Evolutionary conservation across 805 yeast genomes (phyloP).

Genomic region (Yarrowia alimentaria): DNA sequence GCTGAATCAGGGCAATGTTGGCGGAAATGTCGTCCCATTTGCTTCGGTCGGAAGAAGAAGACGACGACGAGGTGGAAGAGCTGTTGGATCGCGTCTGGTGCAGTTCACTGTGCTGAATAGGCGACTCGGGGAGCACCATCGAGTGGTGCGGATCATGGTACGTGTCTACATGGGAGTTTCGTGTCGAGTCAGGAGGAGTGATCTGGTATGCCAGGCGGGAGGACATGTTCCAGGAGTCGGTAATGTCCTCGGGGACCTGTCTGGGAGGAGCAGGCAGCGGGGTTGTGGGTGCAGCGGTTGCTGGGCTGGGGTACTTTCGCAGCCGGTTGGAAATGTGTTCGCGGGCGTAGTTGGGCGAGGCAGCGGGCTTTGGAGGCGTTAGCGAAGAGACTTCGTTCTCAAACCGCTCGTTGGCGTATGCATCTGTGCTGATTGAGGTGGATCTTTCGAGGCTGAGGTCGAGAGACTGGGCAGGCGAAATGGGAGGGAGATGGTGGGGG

Average conservation of each 20-base stretch:
- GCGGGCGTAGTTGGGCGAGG: conserved; percentile 12
- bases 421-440: too few species aligned
- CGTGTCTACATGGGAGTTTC: conserved; percentile 4
- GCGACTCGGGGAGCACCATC: conserved; percentile 23
- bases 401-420: not conserved
- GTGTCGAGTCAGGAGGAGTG: conserved; percentile 20
- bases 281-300: not conserved
- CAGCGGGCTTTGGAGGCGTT: not conserved
- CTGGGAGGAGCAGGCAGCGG: not conserved
- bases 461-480: conserved; percentile 6
- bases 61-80: not conserved
- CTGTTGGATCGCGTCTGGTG: conserved; percentile 1
- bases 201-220: conserved; percentile 17
- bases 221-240: conserved; percentile 16
- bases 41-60: not conserved
- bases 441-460: not conserved
- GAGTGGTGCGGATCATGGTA: conserved; percentile 1
- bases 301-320: not conserved
- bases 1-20: conserved; percentile 19
- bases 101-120: too few species aligned
- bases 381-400: conserved; percentile 8
- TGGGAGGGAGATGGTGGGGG: not conserved
- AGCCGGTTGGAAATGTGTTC: conserved; percentile 12
- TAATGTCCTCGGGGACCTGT: not conserved
- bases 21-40: conserved; percentile 23